Percentiles rank a stretch among this genome's conserved stretches.
Conservation (phyloP, 2,329 filamentous ascomycete genomes). For the Zymoseptoria passerinii region DNA sequence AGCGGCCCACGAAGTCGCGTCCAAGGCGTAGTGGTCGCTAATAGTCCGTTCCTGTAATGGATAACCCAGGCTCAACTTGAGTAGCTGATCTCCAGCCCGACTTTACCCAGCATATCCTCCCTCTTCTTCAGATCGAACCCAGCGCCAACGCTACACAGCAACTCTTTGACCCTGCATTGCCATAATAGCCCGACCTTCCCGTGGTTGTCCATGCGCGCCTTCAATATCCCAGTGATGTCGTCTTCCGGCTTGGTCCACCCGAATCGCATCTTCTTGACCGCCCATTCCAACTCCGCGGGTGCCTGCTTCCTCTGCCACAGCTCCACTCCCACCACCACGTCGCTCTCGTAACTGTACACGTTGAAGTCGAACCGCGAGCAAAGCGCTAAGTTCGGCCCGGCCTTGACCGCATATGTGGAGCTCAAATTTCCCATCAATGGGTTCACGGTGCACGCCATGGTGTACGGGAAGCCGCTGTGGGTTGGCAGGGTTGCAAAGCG, state of each 20-base stretch:
- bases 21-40: background rate
- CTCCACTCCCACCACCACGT: constrained; percentile 85
- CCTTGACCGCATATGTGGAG: constrained; percentile 84
- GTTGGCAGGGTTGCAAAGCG: constrained; percentile 80
- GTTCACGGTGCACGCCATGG: constrained; percentile 85
- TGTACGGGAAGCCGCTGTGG: constrained; percentile 79
- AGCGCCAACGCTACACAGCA: constrained; percentile 84
- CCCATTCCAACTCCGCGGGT: constrained; percentile 37
- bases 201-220: constrained; percentile 82
- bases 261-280: constrained; percentile 35
- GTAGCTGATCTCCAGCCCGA: constrained; percentile 75
- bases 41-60: background rate
- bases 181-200: constrained; percentile 78
- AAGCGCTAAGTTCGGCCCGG: constrained; percentile 71
- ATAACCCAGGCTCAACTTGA: constrained; percentile 38
- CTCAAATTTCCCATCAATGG: constrained; percentile 90
- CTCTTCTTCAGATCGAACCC: constrained; percentile 69
- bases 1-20: background rate
- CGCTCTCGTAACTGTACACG: constrained; percentile 94
- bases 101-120: constrained; percentile 67
- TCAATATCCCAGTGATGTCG: constrained; percentile 76
- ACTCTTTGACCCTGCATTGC: constrained; percentile 86
- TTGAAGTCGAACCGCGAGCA: constrained; percentile 95
- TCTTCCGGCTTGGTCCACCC: constrained; percentile 44
- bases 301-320: constrained; percentile 56